Conservation (phyloP, 768 basidiomycete genomes). For the Rhodotorula paludigena region DNA sequence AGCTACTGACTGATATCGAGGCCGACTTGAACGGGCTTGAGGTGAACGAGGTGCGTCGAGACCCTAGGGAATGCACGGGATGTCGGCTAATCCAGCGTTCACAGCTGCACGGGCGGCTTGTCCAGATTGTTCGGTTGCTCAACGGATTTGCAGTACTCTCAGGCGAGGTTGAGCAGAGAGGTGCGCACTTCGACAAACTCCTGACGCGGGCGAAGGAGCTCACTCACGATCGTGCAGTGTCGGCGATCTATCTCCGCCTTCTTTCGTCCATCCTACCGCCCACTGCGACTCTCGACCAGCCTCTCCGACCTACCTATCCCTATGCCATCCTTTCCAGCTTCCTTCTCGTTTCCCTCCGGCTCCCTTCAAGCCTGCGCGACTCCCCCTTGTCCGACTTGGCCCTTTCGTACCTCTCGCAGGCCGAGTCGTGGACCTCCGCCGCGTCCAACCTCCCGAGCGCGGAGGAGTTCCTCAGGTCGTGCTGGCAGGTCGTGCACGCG, state of each 20-base stretch:
- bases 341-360: conserved; percentile 17
- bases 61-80: too few species aligned
- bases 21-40: not conserved
- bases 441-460: conserved; percentile 26
- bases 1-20: conserved; percentile 5
- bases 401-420: not conserved
- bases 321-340: conserved; percentile 26
- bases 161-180: too few species aligned
- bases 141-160: not conserved
- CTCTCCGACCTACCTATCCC: not conserved
- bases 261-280: not conserved
- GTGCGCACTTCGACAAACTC: not conserved
- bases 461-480: conserved; percentile 21
- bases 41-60: conserved; percentile 27
- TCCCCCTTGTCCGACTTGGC: not conserved
- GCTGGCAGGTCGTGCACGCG: conserved; percentile 17
- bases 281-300: not conserved
- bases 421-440: not conserved
- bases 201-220: too few species aligned
- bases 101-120: conserved; percentile 30
- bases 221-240: too few species aligned
- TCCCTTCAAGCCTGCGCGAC: not conserved
- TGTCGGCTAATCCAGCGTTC: accelerated
- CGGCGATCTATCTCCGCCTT: conserved; percentile 4
- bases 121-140: conserved; percentile 18